These are phyloP conservation scores for Tranzscheliella williamsii DNA, from an alignment of 1,284 basidiomycete species.

Conservation along the genomic window DNA sequence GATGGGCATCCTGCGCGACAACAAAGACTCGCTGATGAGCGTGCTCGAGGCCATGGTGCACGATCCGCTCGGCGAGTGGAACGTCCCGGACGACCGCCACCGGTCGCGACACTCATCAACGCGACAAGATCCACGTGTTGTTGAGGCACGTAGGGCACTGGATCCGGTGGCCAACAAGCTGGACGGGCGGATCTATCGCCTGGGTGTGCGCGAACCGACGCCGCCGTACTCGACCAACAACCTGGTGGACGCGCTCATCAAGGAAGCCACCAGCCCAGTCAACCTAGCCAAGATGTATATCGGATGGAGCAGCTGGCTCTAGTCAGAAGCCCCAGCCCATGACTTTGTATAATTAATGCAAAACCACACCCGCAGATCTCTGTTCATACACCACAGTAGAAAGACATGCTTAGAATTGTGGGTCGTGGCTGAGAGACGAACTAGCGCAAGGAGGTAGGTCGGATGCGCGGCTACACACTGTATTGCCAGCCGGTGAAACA, in stretches of 20 bases:
- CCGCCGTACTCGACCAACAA: constrained; percentile 55
- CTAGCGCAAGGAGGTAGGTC: too few relatives aligned
- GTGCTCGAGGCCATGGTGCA: constrained; percentile 97
- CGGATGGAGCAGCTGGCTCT: constrained; percentile 50
- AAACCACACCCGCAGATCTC: too few relatives aligned
- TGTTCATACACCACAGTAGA: too few relatives aligned
- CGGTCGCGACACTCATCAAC: constrained; percentile 20
- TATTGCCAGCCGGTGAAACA: too few relatives aligned
- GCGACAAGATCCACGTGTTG: constrained; percentile 41
- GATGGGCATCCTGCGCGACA: constrained; percentile 81
- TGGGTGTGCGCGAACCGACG: constrained; percentile 31
- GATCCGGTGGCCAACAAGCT: constrained; percentile 56
- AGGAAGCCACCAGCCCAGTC: constrained; percentile 50
- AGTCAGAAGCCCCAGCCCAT: background rate
- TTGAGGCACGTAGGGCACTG: constrained; percentile 52
- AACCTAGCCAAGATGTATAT: constrained; percentile 58
- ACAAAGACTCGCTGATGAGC: constrained; percentile 92
- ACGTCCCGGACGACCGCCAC: constrained; percentile 65
- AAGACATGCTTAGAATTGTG: too few relatives aligned
- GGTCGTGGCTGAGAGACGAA: too few relatives aligned
- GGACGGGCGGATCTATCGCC: constrained; percentile 45
- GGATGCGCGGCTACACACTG: too few relatives aligned
- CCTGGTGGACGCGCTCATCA: constrained; percentile 57
- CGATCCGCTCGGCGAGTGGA: constrained; percentile 96
- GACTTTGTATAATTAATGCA: too few relatives aligned